These are phyloP conservation scores for Peronospora tabacina DNA, from an alignment of 352 stramenopile species.

Conservation along the genomic window DNA sequence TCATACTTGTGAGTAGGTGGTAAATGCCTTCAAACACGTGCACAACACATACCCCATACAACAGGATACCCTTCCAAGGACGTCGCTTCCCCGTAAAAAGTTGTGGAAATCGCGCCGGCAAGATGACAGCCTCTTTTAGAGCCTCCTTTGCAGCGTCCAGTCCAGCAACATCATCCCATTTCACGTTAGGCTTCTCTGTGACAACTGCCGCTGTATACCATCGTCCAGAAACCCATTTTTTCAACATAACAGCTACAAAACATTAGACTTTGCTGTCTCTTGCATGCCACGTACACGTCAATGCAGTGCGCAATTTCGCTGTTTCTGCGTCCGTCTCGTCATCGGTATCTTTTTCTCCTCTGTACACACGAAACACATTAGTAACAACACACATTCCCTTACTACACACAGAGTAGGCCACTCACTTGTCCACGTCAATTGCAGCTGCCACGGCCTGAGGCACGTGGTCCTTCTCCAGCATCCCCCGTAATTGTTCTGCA, in stretches of 20 bases:
- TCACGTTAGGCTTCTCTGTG: slow-evolving; percentile 91
- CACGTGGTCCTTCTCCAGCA: slow-evolving; percentile 58
- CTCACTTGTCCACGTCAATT: slow-evolving; percentile 71
- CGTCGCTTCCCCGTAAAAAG: slow-evolving; percentile 91
- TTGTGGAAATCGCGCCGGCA: slow-evolving; percentile 94
- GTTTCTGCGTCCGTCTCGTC: slow-evolving; percentile 92
- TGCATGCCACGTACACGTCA: slow-evolving; percentile 67
- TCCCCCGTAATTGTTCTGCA: slow-evolving; percentile 78
- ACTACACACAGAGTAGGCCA: neutral
- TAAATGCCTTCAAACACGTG: neutral
- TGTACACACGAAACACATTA: slow-evolving; percentile 15
- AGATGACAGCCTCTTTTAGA: slow-evolving; percentile 98
- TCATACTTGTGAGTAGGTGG: slow-evolving; percentile 1
- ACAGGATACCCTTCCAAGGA: slow-evolving; percentile 94
- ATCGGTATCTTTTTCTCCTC: slow-evolving; percentile 76
- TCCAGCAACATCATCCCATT: slow-evolving; percentile 96
- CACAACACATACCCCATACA: slow-evolving; percentile 90
- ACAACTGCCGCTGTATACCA: slow-evolving; percentile 63
- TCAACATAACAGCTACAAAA: neutral
- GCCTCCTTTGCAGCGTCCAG: slow-evolving; percentile 95
- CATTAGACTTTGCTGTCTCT: neutral
- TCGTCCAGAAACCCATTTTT: slow-evolving; percentile 1
- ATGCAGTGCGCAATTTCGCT: slow-evolving; percentile 91
- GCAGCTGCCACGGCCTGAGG: slow-evolving; percentile 52
- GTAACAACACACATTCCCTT: neutral